Evolutionary conservation across 805 yeast species (phyloP), one percentile per base, ranked within the genome.

Genomic region (Myxozyma lipomycoides): DNA sequence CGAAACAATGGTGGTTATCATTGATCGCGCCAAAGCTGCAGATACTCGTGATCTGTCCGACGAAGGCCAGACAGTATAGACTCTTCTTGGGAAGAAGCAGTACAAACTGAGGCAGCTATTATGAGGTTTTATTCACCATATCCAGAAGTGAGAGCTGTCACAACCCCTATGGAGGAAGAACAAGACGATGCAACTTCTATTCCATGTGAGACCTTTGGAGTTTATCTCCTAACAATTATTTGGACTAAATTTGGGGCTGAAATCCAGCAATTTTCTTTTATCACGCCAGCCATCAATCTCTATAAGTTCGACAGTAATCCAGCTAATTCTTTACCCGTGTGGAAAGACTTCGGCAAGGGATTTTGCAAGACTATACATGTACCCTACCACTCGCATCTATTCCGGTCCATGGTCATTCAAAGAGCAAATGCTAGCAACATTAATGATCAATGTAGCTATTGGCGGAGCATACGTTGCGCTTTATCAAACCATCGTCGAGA

Each of bases 101-200:
- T 52, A 30, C 55, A 60, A 38, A 28, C 60, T 17, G 58, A 60
- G 39, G 74, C 72, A 17, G 64, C 70, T 22, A 52, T 62, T 22
- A 71, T 70, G 36, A 44, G 53, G 65, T 71, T 47, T 38, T 46
- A 72, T 58, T 77, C 81, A 19, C 84, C 85, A 7, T 82, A 81
- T 62, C 79, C 84, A 1, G 86, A 82, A 65, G 86, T 82, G 19
- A 73, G 87, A 64, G 77, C 85, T 24, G 76, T 82, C 21, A 72
- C 75, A 6, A 39, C 42, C n/a, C 32, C 32, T 7, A 28, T 7
- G 12, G 12, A 12, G 32, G 12, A 28, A 7, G 30, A 22, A 9
- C 46, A 48, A 12, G 2, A 2, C 18, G 56, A 51, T 21, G 51
- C 45, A 24, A 28, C 46, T 1, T 17, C 4, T 15, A 12, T 43